Percentiles rank a stretch among this genome's conserved stretches.
phyloP scores from a whole-genome alignment of 306 rosid species.

The Adenanthera pavonina region DNA sequence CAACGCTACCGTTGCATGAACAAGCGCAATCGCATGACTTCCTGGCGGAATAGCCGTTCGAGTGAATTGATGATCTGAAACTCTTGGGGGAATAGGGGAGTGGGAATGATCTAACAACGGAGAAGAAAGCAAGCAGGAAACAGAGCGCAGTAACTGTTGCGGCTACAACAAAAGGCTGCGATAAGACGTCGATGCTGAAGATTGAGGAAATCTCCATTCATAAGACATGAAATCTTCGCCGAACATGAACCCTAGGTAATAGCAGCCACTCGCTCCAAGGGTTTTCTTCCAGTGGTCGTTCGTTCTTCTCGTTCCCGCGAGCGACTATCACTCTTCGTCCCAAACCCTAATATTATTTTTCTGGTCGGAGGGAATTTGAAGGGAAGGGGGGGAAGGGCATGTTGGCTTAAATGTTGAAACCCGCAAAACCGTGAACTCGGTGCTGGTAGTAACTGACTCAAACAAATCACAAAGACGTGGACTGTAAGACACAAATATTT shows the following conservation, averaged over 20 bases:
- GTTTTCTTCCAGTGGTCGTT: background rate
- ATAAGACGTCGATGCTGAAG: slow-evolving; percentile 42
- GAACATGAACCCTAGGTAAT: slow-evolving; percentile 70
- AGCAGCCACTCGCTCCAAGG: slow-evolving; percentile 15
- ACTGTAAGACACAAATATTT: background rate
- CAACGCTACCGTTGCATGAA: slow-evolving; percentile 46
- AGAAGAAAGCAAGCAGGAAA: slow-evolving; percentile 58
- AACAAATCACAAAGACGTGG: slow-evolving; percentile 2
- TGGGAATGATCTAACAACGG: slow-evolving; percentile 59
- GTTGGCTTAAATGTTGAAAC: slow-evolving; percentile 1
- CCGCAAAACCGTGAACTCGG: slow-evolving; percentile 2
- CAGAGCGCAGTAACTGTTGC: slow-evolving; percentile 64
- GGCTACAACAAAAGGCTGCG: slow-evolving; percentile 66
- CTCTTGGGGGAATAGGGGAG: slow-evolving; percentile 35
- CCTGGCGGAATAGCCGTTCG: slow-evolving; percentile 30
- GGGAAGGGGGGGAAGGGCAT: background rate
- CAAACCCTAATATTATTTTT: slow-evolving; percentile 34
- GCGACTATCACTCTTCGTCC: background rate
- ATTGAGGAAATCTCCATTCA: slow-evolving; percentile 76
- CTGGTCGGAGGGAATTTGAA: slow-evolving; percentile 30
- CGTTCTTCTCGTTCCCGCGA: background rate
- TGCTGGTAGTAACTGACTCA: slow-evolving; percentile 32
- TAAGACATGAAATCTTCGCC: slow-evolving; percentile 82
- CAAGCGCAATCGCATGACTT: slow-evolving; percentile 55
- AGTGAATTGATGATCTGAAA: slow-evolving; percentile 26